Evolutionary conservation across 108 stramenopile genomes (phyloP).

Genomic region (Cyclotella atomus): DNA sequence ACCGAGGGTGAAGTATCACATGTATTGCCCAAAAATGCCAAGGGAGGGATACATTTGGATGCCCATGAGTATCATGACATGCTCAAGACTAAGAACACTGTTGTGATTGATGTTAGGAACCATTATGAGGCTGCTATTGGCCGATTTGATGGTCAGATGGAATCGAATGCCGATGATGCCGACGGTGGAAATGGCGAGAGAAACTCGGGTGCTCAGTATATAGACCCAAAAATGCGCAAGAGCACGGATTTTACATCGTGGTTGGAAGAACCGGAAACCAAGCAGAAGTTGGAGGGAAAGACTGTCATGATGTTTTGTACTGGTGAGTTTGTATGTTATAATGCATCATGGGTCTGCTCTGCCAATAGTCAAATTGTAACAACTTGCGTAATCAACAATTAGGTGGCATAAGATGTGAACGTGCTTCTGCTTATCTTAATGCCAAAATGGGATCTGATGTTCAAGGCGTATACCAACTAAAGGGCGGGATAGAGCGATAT

Average conservation of each 20-base stretch:
- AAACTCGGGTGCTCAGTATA: slow-evolving; percentile 58
- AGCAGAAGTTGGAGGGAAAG: slow-evolving; percentile 85
- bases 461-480: slow-evolving; percentile 87
- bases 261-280: slow-evolving; percentile 77
- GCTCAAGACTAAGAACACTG: slow-evolving; percentile 70
- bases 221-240: slow-evolving; percentile 93
- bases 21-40: slow-evolving; percentile 4
- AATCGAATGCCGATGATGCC: neutral
- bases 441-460: slow-evolving; percentile 80
- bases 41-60: slow-evolving; percentile 85
- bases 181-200: neutral
- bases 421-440: slow-evolving; percentile 87
- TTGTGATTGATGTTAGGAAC: slow-evolving; percentile 91
- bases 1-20: neutral
- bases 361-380: too few species aligned
- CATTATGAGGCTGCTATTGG: slow-evolving; percentile 90
- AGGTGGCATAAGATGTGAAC: slow-evolving; percentile 88
- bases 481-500: slow-evolving; percentile 89
- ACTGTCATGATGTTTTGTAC: slow-evolving; percentile 86
- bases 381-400: too few species aligned
- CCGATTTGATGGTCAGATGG: slow-evolving; percentile 74
- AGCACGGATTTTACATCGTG: slow-evolving; percentile 88
- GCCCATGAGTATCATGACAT: slow-evolving; percentile 84
- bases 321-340: slow-evolving; percentile 29
- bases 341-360: slow-evolving; percentile 8